Percentiles rank a stretch among this genome's conserved stretches.
Conservation (phyloP, 2,329 filamentous ascomycete genomes). For the Fusarium piperis region DNA sequence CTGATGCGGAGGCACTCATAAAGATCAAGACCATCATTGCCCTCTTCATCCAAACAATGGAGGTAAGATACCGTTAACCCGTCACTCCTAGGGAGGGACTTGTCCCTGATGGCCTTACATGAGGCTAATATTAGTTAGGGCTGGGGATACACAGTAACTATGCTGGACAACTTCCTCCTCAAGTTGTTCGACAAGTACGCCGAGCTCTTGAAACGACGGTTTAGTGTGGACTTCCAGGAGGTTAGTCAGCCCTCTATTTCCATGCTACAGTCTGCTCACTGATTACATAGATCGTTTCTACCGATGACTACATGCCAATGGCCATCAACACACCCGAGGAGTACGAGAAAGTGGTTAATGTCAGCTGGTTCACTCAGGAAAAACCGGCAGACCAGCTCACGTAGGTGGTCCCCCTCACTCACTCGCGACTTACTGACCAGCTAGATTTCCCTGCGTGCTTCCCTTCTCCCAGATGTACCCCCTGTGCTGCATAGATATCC, state of each 20-base stretch:
- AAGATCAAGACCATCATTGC: slow-evolving; percentile 94
- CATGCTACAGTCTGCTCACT: slow-evolving; percentile 3
- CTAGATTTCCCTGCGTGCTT: slow-evolving; percentile 89
- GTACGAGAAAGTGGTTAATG: slow-evolving; percentile 94
- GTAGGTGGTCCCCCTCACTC: slow-evolving; percentile 55
- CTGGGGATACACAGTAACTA: slow-evolving; percentile 87
- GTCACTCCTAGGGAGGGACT: slow-evolving; percentile 71
- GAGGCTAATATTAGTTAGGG: slow-evolving; percentile 78
- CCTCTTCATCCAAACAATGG: slow-evolving; percentile 98
- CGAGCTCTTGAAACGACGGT: slow-evolving; percentile 86
- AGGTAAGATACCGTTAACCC: slow-evolving; percentile 79
- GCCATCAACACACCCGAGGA: slow-evolving; percentile 89
- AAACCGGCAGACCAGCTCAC: slow-evolving; percentile 78
- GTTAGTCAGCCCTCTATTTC: slow-evolving; percentile 52
- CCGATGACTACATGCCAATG: slow-evolving; percentile 99
- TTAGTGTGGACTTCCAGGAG: slow-evolving; percentile 96
- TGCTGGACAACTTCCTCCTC: slow-evolving; percentile 86
- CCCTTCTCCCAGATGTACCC: slow-evolving; percentile 99
- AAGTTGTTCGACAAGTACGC: slow-evolving; percentile 94
- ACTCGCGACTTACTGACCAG: slow-evolving; percentile 9
- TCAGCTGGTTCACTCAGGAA: slow-evolving; percentile 94
- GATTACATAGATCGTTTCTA: slow-evolving; percentile 72
- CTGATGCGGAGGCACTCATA: slow-evolving; percentile 88
- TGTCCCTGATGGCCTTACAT: slow-evolving; percentile 45
- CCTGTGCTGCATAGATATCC: slow-evolving; percentile 96